Percentiles rank a stretch among this genome's conserved stretches.
Conservation (phyloP, 2,329 filamentous ascomycete genomes). For the Annulohypoxylon truncatum region DNA sequence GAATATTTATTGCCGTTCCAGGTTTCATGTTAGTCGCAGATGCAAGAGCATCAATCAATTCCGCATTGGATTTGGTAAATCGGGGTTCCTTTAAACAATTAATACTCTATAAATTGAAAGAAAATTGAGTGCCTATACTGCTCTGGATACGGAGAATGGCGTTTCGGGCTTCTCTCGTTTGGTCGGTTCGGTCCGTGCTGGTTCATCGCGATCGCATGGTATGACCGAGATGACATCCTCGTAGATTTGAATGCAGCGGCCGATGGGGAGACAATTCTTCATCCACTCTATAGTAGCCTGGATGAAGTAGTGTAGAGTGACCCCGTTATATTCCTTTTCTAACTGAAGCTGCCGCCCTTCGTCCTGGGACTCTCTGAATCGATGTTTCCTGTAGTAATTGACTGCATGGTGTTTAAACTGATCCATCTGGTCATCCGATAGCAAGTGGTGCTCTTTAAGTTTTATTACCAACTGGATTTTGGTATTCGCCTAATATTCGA, state of each 20-base stretch:
- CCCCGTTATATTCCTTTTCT: not conserved
- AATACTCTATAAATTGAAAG: not conserved
- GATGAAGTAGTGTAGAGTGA: not conserved
- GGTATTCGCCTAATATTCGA: not conserved
- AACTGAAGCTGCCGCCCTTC: not conserved
- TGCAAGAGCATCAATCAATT: constrained; percentile 30
- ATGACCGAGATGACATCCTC: constrained; percentile 19
- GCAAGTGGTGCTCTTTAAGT: constrained; percentile 10
- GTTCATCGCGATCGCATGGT: not conserved
- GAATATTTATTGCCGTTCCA: not conserved
- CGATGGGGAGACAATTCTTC: not conserved
- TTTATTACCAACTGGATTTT: constrained; percentile 20
- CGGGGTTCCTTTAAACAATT: constrained; percentile 5
- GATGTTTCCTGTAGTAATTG: not conserved
- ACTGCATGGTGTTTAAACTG: constrained; percentile 6
- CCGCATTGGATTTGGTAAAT: constrained; percentile 30
- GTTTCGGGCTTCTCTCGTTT: constrained; percentile 1
- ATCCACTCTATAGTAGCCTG: not conserved
- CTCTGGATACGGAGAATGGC: constrained; percentile 30
- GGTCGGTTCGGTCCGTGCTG: not conserved
- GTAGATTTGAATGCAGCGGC: constrained; percentile 18
- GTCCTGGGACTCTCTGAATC: not conserved
- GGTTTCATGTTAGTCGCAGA: constrained; percentile 4
- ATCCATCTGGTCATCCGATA: constrained; percentile 14
- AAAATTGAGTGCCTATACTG: constrained; percentile 5